Conservation (phyloP, 805 yeast species). For the Kodamaea neixiangensis region DNA sequence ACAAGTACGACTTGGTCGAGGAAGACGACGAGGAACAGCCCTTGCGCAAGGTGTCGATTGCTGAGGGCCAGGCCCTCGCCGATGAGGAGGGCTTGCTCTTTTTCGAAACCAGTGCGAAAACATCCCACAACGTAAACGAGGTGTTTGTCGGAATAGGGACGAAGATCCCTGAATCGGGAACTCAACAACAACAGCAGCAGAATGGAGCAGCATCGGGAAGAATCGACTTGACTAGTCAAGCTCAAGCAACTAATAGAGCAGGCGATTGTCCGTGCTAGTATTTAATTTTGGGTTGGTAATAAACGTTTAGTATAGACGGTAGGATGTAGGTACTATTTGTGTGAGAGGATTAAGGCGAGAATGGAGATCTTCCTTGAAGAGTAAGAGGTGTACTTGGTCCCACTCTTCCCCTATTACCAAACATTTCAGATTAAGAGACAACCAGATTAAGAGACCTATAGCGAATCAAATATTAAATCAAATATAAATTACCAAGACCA, state of each 20-base stretch:
- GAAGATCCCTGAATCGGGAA: constrained; percentile 62
- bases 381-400: too few species aligned
- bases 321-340: too few species aligned
- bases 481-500: background rate
- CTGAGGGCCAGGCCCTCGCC: constrained; percentile 86
- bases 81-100: constrained; percentile 88
- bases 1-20: constrained; percentile 79
- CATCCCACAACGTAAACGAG: constrained; percentile 84
- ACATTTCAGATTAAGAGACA: too few species aligned
- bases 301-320: constrained; percentile 7
- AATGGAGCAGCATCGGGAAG: constrained; percentile 23
- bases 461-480: background rate
- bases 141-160: constrained; percentile 89
- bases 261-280: constrained; percentile 25
- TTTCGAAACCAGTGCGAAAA: constrained; percentile 94
- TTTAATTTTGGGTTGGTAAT: background rate
- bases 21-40: constrained; percentile 47
- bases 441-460: background rate
- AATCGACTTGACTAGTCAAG: constrained; percentile 34
- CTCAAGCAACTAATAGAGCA: constrained; percentile 9
- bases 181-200: constrained; percentile 14
- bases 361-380: too few species aligned
- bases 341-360: too few species aligned
- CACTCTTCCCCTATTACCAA: background rate
- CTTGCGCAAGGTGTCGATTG: constrained; percentile 74